These are phyloP conservation scores for Cephaloascus albidus DNA, from an alignment of 805 yeast species.

Conservation along the genomic window DNA sequence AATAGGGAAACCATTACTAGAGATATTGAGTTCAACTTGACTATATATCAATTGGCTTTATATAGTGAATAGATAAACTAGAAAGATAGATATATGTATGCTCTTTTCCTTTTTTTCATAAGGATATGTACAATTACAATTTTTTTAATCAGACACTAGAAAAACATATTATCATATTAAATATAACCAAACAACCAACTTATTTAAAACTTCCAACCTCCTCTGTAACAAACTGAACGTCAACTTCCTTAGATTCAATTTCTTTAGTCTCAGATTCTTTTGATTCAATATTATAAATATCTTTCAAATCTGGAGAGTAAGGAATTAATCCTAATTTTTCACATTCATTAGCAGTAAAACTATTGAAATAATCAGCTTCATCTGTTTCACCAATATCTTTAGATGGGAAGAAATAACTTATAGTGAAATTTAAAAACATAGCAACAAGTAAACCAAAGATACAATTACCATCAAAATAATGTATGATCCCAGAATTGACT, in stretches of 20 bases:
- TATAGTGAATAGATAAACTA: no score
- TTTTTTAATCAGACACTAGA: no score
- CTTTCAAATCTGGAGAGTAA: neutral
- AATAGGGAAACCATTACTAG: constrained; percentile 39
- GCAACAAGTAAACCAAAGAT: constrained; percentile 31
- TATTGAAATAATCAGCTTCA: constrained; percentile 26
- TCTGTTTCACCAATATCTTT: constrained; percentile 23
- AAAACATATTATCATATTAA: no score
- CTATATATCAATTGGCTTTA: no score
- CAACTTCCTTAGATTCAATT: neutral
- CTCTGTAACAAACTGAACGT: no score
- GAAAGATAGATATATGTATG: no score
- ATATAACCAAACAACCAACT: no score
- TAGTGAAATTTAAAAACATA: constrained; percentile 22
- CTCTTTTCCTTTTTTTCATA: no score
- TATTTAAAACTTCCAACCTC: no score
- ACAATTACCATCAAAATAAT: constrained; percentile 33
- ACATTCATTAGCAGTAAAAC: constrained; percentile 26
- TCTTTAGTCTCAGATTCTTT: neutral
- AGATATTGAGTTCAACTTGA: no score
- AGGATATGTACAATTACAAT: no score
- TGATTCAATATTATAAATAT: no score
- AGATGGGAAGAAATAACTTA: constrained; percentile 25
- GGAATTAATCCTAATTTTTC: constrained; percentile 9
- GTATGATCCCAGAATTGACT: constrained; percentile 23